A percentile compares a stretch with the other conserved stretches of the same genome.
These are phyloP conservation scores for Tephrocybe sp. DNA, from an alignment of 768 basidiomycete genomes.

Conservation along the genomic window DNA sequence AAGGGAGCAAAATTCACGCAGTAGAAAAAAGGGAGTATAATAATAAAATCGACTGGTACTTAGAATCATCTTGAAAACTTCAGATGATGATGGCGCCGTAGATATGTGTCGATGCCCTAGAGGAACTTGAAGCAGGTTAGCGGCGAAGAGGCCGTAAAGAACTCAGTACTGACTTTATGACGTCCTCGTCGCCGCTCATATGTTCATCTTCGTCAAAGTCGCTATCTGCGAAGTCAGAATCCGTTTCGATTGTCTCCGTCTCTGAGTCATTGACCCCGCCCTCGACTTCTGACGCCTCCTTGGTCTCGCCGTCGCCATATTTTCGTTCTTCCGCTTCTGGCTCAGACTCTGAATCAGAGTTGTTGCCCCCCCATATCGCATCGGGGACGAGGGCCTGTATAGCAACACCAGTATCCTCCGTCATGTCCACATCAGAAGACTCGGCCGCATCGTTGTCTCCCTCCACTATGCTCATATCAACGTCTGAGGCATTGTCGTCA, in stretches of 20 bases:
- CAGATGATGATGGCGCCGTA: no score
- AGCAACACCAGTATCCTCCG: neutral
- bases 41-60: no score
- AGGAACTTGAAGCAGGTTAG: neutral
- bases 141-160: no score
- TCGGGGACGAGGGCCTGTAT: slow-evolving; percentile 5
- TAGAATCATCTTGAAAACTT: no score
- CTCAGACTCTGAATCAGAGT: neutral
- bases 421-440: slow-evolving; percentile 1
- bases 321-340: neutral
- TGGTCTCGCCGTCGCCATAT: neutral
- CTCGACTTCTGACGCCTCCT: neutral
- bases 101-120: no score
- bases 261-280: neutral
- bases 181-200: slow-evolving; percentile 10
- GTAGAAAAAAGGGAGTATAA: no score
- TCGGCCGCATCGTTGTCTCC: neutral
- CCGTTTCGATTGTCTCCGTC: neutral
- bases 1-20: no score
- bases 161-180: neutral
- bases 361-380: neutral
- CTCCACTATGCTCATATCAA: neutral
- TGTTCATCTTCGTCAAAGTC: slow-evolving; percentile 10
- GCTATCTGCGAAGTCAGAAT: slow-evolving; percentile 5
- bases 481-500: slow-evolving; percentile 1